These are phyloP conservation scores for Gilbertella persicaria DNA, from an alignment of 371 early-diverging fungal species.

Conservation along the genomic window DNA sequence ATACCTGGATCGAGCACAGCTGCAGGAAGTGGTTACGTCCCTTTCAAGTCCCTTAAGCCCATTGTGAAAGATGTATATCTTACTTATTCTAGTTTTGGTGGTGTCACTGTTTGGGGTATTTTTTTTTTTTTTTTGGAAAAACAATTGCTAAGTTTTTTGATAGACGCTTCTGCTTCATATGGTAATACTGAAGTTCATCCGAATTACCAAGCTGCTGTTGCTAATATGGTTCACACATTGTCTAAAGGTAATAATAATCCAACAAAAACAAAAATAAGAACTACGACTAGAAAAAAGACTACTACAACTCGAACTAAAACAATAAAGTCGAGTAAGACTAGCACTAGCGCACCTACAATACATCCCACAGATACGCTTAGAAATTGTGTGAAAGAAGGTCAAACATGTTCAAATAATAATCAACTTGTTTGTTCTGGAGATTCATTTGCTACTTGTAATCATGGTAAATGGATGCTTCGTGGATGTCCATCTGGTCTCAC, in stretches of 20 bases:
- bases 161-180: constrained; percentile 45
- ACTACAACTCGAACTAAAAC: not conserved
- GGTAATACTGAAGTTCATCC: constrained; percentile 29
- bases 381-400: constrained; percentile 13
- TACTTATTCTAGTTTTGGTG: constrained; percentile 60
- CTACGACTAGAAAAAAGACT: not conserved
- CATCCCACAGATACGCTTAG: not conserved
- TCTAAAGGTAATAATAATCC: not conserved
- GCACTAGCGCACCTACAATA: not conserved
- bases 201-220: constrained; percentile 33
- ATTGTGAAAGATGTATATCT: constrained; percentile 32
- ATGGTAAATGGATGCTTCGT: constrained; percentile 27
- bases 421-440: constrained; percentile 18
- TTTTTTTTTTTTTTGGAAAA: not conserved
- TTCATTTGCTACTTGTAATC: constrained; percentile 29
- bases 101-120: constrained; percentile 68
- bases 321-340: not conserved
- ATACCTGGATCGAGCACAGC: constrained; percentile 63
- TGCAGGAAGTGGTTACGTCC: constrained; percentile 66
- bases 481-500: constrained; percentile 25
- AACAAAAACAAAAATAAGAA: not conserved
- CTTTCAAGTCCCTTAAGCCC: constrained; percentile 29
- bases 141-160: not conserved
- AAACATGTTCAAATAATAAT: constrained; percentile 13
- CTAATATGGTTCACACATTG: constrained; percentile 25